These are phyloP conservation scores for Senna tora DNA, from an alignment of 306 rosid species.

Conservation along the genomic window DNA sequence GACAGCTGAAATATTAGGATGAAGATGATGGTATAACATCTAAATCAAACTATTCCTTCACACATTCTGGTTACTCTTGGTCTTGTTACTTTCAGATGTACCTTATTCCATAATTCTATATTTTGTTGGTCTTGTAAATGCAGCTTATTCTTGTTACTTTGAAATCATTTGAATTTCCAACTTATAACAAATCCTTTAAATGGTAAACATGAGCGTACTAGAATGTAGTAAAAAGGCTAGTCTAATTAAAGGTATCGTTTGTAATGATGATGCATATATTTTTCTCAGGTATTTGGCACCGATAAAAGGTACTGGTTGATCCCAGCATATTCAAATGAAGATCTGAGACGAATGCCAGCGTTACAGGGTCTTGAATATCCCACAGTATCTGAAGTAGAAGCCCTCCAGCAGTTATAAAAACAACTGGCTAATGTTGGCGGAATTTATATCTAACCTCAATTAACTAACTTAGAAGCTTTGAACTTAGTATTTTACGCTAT, in stretches of 20 bases:
- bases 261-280: slow-evolving; percentile 2
- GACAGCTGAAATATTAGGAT: not conserved
- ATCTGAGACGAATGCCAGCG: slow-evolving; percentile 57
- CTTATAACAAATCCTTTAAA: not conserved
- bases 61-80: not conserved
- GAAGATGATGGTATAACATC: not conserved
- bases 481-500: not conserved
- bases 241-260: not conserved
- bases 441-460: not conserved
- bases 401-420: slow-evolving; percentile 53
- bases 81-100: not conserved
- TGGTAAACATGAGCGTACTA: not conserved
- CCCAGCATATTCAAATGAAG: slow-evolving; percentile 67
- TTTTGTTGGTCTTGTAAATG: not conserved
- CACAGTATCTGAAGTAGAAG: slow-evolving; percentile 45
- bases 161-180: not conserved
- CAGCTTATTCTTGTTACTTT: not conserved
- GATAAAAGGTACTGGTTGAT: slow-evolving; percentile 71
- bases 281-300: slow-evolving; percentile 64
- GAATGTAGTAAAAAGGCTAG: not conserved
- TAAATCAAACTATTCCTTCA: not conserved
- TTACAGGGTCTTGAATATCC: slow-evolving; percentile 75
- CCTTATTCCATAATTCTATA: not conserved
- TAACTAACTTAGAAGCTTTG: not conserved
- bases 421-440: not conserved